phyloP scores from a whole-genome alignment of 305 asterid genomes.

The Nicotiana rustica region DNA sequence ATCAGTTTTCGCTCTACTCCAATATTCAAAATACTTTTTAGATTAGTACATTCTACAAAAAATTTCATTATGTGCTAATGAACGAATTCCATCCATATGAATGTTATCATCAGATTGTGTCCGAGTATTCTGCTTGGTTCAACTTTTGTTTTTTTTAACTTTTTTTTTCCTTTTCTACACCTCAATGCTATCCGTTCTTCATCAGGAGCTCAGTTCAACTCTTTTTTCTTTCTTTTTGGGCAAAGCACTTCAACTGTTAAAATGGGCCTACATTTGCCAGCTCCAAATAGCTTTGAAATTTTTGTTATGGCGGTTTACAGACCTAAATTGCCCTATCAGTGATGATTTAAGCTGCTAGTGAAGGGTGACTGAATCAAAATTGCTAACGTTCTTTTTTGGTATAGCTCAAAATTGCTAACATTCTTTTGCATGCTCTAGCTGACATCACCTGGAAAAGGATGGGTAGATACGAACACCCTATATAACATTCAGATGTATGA shows the following conservation, averaged over 20 bases:
- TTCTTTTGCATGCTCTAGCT: neutral
- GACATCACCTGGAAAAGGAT: neutral
- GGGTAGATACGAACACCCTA: neutral
- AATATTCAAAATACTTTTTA: neutral
- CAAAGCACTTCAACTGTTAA: neutral
- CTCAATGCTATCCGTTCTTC: neutral
- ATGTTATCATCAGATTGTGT: neutral
- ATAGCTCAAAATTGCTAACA: neutral
- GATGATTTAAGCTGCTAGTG: neutral
- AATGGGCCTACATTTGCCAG: neutral
- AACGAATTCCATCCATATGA: conserved; percentile 1
- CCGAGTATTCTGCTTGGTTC: neutral
- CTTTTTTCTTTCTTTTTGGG: neutral
- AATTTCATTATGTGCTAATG: neutral
- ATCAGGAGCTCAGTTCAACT: neutral
- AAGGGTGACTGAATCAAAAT: neutral
- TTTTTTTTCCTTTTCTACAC: too few species aligned
- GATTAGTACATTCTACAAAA: neutral
- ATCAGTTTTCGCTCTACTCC: neutral
- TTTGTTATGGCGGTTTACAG: neutral
- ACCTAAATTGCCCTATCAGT: neutral
- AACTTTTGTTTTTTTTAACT: too few species aligned
- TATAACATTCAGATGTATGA: neutral
- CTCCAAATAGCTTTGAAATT: neutral
- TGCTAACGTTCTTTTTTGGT: too few species aligned